These are phyloP conservation scores for Candida berthetii DNA, from an alignment of 805 yeast species.

Conservation along the genomic window DNA sequence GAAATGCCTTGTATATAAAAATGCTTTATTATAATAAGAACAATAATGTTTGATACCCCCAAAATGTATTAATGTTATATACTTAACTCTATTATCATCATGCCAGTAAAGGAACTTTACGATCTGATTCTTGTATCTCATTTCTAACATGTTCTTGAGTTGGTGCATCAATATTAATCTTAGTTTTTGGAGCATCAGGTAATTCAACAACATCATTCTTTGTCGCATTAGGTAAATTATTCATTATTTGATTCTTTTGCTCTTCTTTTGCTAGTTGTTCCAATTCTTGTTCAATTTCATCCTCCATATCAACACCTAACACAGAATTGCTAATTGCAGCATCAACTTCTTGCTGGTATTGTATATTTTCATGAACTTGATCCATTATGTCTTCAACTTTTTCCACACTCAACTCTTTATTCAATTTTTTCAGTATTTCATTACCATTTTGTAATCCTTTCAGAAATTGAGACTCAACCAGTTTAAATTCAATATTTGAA, in stretches of 20 bases:
- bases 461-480: constrained; percentile 80
- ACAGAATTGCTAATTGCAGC: constrained; percentile 37
- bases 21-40: not conserved
- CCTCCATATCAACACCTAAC: constrained; percentile 34
- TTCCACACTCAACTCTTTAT: constrained; percentile 71
- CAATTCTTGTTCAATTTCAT: constrained; percentile 63
- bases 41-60: too few relatives aligned
- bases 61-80: not conserved
- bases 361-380: constrained; percentile 74
- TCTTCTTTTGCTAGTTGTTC: constrained; percentile 42
- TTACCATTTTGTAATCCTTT: constrained; percentile 81
- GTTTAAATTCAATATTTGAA: constrained; percentile 78
- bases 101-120: constrained; percentile 6
- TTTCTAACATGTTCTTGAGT: too few relatives aligned
- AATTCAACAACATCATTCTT: constrained; percentile 6
- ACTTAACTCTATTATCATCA: too few relatives aligned
- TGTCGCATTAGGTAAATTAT: constrained; percentile 6
- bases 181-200: constrained; percentile 6
- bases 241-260: constrained; percentile 23
- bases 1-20: not conserved
- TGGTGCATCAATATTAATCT: too few relatives aligned
- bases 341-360: constrained; percentile 71
- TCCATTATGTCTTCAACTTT: constrained; percentile 80
- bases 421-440: constrained; percentile 64
- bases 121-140: not conserved